Evolutionary conservation across 1,284 basidiomycete species (phyloP).

Genomic region (Thecaphora thlaspeos): DNA sequence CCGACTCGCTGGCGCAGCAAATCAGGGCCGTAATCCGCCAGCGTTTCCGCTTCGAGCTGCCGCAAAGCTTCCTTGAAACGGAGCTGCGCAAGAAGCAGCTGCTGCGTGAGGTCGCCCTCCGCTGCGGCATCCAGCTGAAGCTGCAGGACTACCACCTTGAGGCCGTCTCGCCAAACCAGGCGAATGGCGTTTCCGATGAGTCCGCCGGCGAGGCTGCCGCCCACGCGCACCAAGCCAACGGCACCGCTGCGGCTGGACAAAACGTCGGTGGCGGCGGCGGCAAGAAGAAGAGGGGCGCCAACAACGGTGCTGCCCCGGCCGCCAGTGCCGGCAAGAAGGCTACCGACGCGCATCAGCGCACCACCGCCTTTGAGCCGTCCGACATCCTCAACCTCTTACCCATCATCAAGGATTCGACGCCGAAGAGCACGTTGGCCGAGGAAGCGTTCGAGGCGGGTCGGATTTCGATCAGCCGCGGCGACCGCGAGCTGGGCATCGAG

Average conservation of each 20-base stretch:
- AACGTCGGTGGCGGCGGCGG: slow-evolving; percentile 18
- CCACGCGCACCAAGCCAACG: slow-evolving; percentile 42
- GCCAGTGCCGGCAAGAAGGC: slow-evolving; percentile 20
- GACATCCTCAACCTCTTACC: slow-evolving; percentile 64
- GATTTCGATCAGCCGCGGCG: slow-evolving; percentile 62
- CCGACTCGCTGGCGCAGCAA: slow-evolving; percentile 59
- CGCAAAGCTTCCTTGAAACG: slow-evolving; percentile 57
- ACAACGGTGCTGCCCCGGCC: no score
- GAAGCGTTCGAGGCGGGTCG: slow-evolving; percentile 64
- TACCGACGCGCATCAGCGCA: slow-evolving; percentile 31
- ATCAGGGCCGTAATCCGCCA: slow-evolving; percentile 60
- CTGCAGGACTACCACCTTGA: slow-evolving; percentile 62
- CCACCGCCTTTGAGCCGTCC: slow-evolving; percentile 61
- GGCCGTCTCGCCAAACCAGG: slow-evolving; percentile 17
- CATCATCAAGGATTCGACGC: slow-evolving; percentile 62
- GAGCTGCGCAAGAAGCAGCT: slow-evolving; percentile 60
- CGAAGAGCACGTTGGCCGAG: slow-evolving; percentile 62
- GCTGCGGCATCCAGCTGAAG: slow-evolving; percentile 64
- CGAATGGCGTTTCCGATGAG: slow-evolving; percentile 19
- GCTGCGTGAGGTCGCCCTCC: slow-evolving; percentile 62
- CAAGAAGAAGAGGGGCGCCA: slow-evolving; percentile 27
- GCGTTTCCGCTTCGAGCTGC: slow-evolving; percentile 62
- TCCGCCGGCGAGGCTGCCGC: slow-evolving; percentile 54
- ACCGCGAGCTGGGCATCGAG: slow-evolving; percentile 62
- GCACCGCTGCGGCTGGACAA: slow-evolving; percentile 24